Evolutionary conservation across 495 filamentous ascomycete genomes (phyloP).

Genomic region (Bombardia bombarda): DNA sequence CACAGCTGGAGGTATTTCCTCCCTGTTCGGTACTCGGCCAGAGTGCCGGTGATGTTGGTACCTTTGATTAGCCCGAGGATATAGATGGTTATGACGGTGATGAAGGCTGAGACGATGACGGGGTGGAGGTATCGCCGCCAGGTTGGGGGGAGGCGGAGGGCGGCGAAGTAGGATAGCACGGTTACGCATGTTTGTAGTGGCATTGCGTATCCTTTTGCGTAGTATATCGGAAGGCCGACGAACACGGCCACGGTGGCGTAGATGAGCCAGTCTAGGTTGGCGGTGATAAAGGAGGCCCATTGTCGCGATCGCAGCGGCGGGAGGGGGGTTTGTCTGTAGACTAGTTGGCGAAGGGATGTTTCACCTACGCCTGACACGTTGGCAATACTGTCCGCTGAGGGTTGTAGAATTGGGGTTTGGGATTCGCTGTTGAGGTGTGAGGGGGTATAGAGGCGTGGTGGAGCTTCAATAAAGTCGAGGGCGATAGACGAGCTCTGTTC

Average conservation of each 20-base stretch:
- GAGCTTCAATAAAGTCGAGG: conserved; percentile 1
- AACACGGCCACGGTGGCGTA: conserved; percentile 36
- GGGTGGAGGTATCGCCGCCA: conserved; percentile 44
- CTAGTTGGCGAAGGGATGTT: too few relatives aligned
- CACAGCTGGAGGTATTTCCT: conserved; percentile 39
- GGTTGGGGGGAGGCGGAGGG: conserved; percentile 33
- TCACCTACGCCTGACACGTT: too few relatives aligned
- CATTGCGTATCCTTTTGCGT: conserved; percentile 43
- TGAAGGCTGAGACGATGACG: conserved; percentile 38
- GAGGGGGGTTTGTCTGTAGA: conserved; percentile 16
- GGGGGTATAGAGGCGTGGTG: not conserved
- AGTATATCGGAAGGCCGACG: conserved; percentile 43
- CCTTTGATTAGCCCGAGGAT: conserved; percentile 32
- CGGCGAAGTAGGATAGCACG: conserved; percentile 39
- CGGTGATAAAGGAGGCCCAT: conserved; percentile 36
- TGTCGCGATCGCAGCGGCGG: conserved; percentile 33
- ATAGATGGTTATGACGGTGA: conserved; percentile 39
- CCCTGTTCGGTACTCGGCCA: conserved; percentile 36
- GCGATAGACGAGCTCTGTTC: not conserved
- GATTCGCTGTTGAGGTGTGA: conserved; percentile 2
- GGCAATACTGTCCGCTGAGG: too few relatives aligned
- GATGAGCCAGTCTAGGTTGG: conserved; percentile 31
- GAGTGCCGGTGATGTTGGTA: conserved; percentile 21
- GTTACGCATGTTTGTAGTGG: conserved; percentile 43
- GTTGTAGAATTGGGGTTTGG: conserved; percentile 5